A percentile compares a stretch with the other conserved stretches of the same genome.
These are phyloP conservation scores for Dioscorea alata DNA, from an alignment of 106 monocot species.

Conservation along the genomic window DNA sequence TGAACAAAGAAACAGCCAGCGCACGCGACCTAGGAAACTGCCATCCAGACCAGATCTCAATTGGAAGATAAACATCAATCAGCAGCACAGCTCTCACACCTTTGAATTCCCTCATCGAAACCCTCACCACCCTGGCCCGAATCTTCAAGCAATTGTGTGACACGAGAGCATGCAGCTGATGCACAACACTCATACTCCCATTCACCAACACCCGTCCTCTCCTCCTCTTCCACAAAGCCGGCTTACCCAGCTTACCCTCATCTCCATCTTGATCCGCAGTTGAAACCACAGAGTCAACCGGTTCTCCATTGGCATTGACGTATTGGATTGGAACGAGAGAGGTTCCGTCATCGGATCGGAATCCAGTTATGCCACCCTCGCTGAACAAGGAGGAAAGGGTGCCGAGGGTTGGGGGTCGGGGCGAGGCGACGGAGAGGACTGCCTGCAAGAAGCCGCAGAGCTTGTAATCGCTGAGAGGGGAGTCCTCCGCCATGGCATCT, in stretches of 20 bases:
- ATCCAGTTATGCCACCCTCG: slow-evolving; percentile 28
- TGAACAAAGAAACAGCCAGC: slow-evolving; percentile 67
- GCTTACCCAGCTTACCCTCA: neutral
- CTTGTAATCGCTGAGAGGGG: slow-evolving; percentile 18
- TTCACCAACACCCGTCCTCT: slow-evolving; percentile 19
- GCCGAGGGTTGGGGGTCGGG: slow-evolving; percentile 16
- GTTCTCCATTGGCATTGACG: neutral
- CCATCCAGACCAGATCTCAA: slow-evolving; percentile 74
- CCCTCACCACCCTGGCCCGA: slow-evolving; percentile 43
- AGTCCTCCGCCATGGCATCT: no score
- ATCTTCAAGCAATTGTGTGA: slow-evolving; percentile 30
- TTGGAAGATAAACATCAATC: slow-evolving; percentile 80
- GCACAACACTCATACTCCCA: slow-evolving; percentile 52
- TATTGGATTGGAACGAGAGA: slow-evolving; percentile 25
- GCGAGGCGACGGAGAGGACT: slow-evolving; percentile 25
- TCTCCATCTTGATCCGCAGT: neutral
- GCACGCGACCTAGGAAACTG: slow-evolving; percentile 53
- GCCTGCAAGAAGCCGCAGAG: slow-evolving; percentile 65
- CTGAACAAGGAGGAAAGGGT: slow-evolving; percentile 25
- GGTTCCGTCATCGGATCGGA: slow-evolving; percentile 26
- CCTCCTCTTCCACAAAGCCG: slow-evolving; percentile 24
- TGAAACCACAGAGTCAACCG: no score
- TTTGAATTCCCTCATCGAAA: slow-evolving; percentile 14
- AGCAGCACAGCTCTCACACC: slow-evolving; percentile 49
- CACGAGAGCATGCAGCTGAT: slow-evolving; percentile 46